Conservation (phyloP, 2,329 filamentous ascomycete genomes). For the Metarhizium robertsii region DNA sequence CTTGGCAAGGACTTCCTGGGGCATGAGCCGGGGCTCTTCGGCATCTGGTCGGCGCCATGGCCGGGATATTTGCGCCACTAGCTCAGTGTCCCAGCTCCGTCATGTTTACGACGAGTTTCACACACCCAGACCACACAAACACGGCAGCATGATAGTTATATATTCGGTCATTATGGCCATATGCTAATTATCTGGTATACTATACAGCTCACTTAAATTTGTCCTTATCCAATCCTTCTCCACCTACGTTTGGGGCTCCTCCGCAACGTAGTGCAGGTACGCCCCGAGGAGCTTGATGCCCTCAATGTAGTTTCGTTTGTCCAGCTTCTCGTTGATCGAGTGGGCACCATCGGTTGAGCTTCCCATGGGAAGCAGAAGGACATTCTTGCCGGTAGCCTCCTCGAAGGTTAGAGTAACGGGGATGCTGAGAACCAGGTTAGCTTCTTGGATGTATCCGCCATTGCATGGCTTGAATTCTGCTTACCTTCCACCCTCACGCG, state of each 20-base stretch:
- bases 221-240: background rate
- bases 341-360: constrained; percentile 94
- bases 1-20: too few species aligned
- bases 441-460: background rate
- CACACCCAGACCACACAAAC: background rate
- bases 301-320: constrained; percentile 96
- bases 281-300: constrained; percentile 92
- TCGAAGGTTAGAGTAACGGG: constrained; percentile 96
- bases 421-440: constrained; percentile 49
- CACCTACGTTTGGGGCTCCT: constrained; percentile 55
- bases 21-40: background rate
- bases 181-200: background rate
- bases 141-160: background rate
- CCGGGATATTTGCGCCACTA: background rate
- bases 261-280: constrained; percentile 91
- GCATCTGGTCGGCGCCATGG: background rate
- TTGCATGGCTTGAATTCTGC: constrained; percentile 14
- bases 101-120: too few species aligned
- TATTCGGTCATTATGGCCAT: background rate
- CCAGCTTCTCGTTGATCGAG: constrained; percentile 97
- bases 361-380: constrained; percentile 90
- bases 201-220: background rate
- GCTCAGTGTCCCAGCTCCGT: too few species aligned
- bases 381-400: constrained; percentile 96
- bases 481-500: constrained; percentile 84